Conservation (phyloP, 176 grass and related monocot genomes). For the Pontederia paniculata region DNA sequence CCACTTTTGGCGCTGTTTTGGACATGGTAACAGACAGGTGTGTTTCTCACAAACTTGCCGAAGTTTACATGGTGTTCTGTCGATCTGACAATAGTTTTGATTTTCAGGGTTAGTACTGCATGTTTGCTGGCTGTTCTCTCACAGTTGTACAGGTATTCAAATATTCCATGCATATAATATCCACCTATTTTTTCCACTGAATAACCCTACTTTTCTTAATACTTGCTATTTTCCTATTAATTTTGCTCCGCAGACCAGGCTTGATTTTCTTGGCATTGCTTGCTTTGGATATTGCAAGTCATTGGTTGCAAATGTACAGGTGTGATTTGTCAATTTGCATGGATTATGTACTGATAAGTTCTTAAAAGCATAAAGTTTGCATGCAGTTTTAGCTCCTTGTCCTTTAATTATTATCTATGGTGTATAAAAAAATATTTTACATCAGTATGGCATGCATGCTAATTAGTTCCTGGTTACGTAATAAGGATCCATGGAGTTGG, state of each 20-base stretch:
- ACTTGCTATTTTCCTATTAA: neutral
- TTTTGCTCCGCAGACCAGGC: conserved; percentile 52
- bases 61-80: neutral
- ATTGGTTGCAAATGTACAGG: conserved; percentile 99
- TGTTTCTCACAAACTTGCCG: conserved; percentile 13
- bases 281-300: conserved; percentile 86
- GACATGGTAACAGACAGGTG: conserved; percentile 99
- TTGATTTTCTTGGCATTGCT: conserved; percentile 79
- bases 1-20: conserved; percentile 96
- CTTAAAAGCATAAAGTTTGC: too few species aligned
- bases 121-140: conserved; percentile 86
- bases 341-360: neutral
- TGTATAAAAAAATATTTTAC: too few species aligned
- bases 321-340: conserved; percentile 19
- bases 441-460: too few species aligned
- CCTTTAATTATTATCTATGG: too few species aligned
- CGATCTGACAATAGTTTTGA: neutral
- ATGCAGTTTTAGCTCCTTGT: too few species aligned
- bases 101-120: conserved; percentile 19
- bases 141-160: conserved; percentile 67
- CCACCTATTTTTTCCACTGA: neutral
- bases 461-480: too few species aligned
- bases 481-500: too few species aligned
- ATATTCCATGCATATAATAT: neutral
- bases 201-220: neutral